Base-by-base conservation (phyloP, 306 rosid species). In the Lathyrus tuberosus region DNA sequence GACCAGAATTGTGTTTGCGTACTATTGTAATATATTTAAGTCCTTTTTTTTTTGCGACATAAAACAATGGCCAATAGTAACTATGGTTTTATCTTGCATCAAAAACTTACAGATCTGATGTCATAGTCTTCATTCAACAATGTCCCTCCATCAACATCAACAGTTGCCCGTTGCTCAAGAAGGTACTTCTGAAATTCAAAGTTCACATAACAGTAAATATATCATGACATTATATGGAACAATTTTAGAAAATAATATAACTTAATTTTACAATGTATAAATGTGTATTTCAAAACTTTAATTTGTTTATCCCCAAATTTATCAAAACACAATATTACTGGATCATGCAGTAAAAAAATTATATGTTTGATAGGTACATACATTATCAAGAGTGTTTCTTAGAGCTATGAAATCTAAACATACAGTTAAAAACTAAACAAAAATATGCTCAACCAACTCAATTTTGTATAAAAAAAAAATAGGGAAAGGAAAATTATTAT, bases 71-170 rank as follows among this genome's bases (percentile, higher is more conserved):
- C 60, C 33, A 42, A 51, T 60, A 37, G 62, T 9, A 52, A 60
- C 38, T 48, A 16, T 6, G 56, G 65, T 44, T 70, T 44, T 28
- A 80, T 59, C 56, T 70, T 64, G 48, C 69, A 63, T 65, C 15
- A 51, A 53, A 76, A 51, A 81, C 98, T 85, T 81, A 94, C 98
- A 68, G 97, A 88, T 94, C 97, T 87, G 49, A 88, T 76, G 83
- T 94, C 96, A 33, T 62, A 85, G 81, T 94, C 98, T 84, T 94
- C 98, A 67, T 94, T 94, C 62, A 94, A 77, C 76, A 85, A 81
- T 71, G 85, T 85, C 46, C 97, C 94, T 69, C 94, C 95, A 85
- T 94, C 96, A 74, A 82, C 89, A 81, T 94, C 87, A 30, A 81
- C 37, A 24, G 79, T 82, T 13, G 98, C 97, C 76, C 90, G 84